phyloP scores from a whole-genome alignment of 2,329 filamentous ascomycete species.

The Aciculosporium take region DNA sequence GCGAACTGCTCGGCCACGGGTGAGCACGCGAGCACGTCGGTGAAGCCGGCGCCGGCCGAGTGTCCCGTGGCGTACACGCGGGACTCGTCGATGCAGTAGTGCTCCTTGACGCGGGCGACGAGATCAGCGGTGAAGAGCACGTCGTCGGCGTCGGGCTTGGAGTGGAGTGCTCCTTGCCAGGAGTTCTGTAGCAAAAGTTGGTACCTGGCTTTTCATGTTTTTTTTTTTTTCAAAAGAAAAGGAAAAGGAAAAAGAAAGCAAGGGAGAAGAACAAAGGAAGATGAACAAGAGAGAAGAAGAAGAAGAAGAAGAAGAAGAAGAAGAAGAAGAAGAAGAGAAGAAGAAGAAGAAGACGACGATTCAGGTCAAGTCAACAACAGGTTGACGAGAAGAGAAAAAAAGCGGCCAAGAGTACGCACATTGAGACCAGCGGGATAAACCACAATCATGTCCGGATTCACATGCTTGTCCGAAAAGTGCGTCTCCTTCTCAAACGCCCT shows the following conservation, averaged over 20 bases:
- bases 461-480: slow-evolving; percentile 23
- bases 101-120: slow-evolving; percentile 21
- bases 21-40: slow-evolving; percentile 27
- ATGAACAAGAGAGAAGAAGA: no score
- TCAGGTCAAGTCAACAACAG: no score
- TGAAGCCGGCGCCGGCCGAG: slow-evolving; percentile 32
- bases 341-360: no score
- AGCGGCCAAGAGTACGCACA: no score
- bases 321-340: no score
- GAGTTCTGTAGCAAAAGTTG: slow-evolving; percentile 13
- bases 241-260: no score
- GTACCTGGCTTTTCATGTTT: neutral
- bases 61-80: slow-evolving; percentile 28
- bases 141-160: slow-evolving; percentile 21
- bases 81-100: slow-evolving; percentile 25
- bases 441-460: slow-evolving; percentile 23
- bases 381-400: no score
- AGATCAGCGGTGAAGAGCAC: slow-evolving; percentile 30
- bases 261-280: no score
- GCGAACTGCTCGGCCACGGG: slow-evolving; percentile 23
- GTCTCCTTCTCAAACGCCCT: slow-evolving; percentile 18
- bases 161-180: slow-evolving; percentile 27
- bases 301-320: no score
- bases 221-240: neutral
- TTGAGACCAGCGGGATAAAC: slow-evolving; percentile 32